Percentiles rank a stretch among this genome's conserved stretches.
Evolutionary conservation across 441 rosid genomes (phyloP).

Genomic region (Arabidopsis lyrata): DNA sequence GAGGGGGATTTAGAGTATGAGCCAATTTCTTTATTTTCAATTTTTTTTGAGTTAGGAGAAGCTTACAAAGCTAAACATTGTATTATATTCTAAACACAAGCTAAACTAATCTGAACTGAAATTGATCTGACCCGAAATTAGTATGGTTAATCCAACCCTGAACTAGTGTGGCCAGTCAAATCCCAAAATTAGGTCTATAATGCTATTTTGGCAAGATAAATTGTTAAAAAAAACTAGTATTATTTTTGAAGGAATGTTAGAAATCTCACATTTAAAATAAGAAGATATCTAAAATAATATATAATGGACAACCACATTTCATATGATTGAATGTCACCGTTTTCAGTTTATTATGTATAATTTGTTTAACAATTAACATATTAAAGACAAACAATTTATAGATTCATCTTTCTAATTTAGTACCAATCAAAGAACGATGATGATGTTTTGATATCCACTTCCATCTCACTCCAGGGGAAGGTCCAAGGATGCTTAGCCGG

Average conservation of each 20-base stretch:
- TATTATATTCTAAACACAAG: too few relatives aligned
- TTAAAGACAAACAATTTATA: too few relatives aligned
- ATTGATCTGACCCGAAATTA: neutral
- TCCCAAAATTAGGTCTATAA: neutral
- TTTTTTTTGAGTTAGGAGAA: too few relatives aligned
- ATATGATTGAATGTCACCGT: too few relatives aligned
- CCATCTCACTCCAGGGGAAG: constrained; percentile 60
- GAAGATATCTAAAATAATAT: too few relatives aligned
- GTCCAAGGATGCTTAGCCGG: constrained; percentile 86
- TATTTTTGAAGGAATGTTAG: neutral
- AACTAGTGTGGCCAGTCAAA: neutral
- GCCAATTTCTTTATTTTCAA: too few relatives aligned
- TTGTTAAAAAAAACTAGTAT: too few relatives aligned
- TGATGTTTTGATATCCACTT: neutral
- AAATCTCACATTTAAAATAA: neutral
- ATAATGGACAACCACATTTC: too few relatives aligned
- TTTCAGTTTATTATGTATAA: too few relatives aligned
- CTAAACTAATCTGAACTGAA: neutral
- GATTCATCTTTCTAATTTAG: neutral
- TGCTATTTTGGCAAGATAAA: neutral
- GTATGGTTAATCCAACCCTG: neutral
- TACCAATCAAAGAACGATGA: neutral
- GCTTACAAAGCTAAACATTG: too few relatives aligned
- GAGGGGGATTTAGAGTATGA: too few relatives aligned
- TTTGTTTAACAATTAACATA: neutral